phyloP scores from a whole-genome alignment of 1,284 basidiomycete genomes.

The Ustilago tritici region DNA sequence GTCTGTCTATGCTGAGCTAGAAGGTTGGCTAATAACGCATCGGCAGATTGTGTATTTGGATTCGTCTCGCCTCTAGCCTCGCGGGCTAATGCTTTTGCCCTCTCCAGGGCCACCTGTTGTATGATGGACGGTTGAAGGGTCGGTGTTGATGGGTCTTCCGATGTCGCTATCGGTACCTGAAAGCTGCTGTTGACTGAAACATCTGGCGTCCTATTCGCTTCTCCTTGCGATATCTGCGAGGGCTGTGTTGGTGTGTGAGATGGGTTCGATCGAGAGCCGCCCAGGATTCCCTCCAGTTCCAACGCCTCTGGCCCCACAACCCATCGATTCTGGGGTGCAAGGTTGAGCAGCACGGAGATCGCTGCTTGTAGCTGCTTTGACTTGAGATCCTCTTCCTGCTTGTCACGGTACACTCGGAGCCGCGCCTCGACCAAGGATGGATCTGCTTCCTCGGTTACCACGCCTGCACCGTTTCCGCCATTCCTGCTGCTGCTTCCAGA shows the following conservation, averaged over 20 bases:
- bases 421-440: conserved; percentile 42
- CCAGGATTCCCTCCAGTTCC: conserved; percentile 50
- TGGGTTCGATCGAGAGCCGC: conserved; percentile 11
- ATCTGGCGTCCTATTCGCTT: not conserved
- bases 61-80: conserved; percentile 27
- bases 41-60: conserved; percentile 11
- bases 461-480: conserved; percentile 1
- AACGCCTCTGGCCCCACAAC: conserved; percentile 56
- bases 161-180: not conserved
- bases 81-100: conserved; percentile 40
- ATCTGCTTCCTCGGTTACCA: conserved; percentile 44
- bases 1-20: conserved; percentile 29
- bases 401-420: conserved; percentile 24
- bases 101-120: conserved; percentile 44
- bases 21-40: conserved; percentile 34
- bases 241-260: conserved; percentile 3
- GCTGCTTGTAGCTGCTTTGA: conserved; percentile 50
- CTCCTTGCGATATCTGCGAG: conserved; percentile 1
- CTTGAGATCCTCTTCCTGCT: conserved; percentile 42
- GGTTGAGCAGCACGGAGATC: conserved; percentile 52
- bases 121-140: conserved; percentile 33
- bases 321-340: conserved; percentile 58
- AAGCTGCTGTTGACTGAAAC: not conserved
- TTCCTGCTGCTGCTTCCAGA: not conserved
- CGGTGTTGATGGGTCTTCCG: not conserved